Evolutionary conservation across 176 grass and related monocot genomes (phyloP).

Genomic region (Oryza officinalis): DNA sequence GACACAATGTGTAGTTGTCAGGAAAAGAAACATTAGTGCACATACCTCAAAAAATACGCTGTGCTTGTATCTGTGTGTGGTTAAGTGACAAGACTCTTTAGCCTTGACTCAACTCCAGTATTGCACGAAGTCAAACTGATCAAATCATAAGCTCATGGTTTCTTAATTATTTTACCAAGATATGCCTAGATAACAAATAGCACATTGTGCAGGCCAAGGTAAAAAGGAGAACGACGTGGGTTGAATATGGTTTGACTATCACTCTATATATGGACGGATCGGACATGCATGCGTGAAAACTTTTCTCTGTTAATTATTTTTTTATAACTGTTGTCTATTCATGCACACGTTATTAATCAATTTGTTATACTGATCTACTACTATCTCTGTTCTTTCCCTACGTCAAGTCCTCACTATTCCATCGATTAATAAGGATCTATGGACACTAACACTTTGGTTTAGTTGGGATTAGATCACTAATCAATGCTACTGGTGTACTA

Average conservation of each 20-base stretch:
- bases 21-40: constrained; percentile 63
- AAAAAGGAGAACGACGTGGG: constrained; percentile 21
- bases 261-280: neutral
- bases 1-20: constrained; percentile 49
- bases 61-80: constrained; percentile 29
- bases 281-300: neutral
- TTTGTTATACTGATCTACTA: neutral
- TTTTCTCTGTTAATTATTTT: neutral
- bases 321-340: neutral
- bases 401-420: neutral
- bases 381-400: neutral
- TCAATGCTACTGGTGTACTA: neutral
- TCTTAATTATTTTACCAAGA: constrained; percentile 29
- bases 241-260: constrained; percentile 49
- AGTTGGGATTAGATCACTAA: neutral
- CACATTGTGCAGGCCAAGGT: constrained; percentile 26
- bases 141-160: constrained; percentile 28
- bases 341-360: neutral
- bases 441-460: neutral
- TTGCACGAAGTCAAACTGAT: constrained; percentile 49
- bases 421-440: neutral
- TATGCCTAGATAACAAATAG: constrained; percentile 15
- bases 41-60: constrained; percentile 47
- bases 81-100: constrained; percentile 48
- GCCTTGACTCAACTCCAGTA: constrained; percentile 39